Percentiles rank a stretch among this genome's conserved stretches.
These are phyloP conservation scores for Forsythia suspensa DNA, from an alignment of 257 asterid genomes.

Conservation along the genomic window DNA sequence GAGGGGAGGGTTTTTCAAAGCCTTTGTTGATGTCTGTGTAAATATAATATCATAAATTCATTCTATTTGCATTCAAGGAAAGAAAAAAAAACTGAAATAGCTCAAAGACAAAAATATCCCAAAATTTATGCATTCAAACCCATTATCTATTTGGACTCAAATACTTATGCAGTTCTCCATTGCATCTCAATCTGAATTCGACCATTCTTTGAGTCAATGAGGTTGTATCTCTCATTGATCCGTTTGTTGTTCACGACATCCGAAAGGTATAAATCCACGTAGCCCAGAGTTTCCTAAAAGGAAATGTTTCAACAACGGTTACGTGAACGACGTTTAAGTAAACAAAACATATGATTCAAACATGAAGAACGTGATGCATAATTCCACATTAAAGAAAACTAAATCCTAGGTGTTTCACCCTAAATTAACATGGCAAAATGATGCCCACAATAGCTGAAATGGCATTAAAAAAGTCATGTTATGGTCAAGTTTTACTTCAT, in stretches of 20 bases:
- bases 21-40: background rate
- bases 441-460: background rate
- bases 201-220: conserved; percentile 95
- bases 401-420: background rate
- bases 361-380: background rate
- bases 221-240: conserved; percentile 91
- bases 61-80: background rate
- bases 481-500: background rate
- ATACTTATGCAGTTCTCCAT: conserved; percentile 70
- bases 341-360: too few species aligned
- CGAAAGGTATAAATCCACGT: conserved; percentile 65
- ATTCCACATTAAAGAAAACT: background rate
- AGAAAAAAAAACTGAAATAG: background rate
- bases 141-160: background rate
- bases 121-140: background rate
- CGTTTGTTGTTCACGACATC: conserved; percentile 83
- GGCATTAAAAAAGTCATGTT: background rate
- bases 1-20: background rate
- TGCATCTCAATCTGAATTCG: conserved; percentile 87
- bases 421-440: background rate
- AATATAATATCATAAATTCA: background rate
- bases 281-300: conserved; percentile 65
- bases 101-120: background rate
- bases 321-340: background rate
- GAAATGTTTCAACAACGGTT: background rate